Evolutionary conservation across 371 early-diverging fungal genomes (phyloP), one percentile per base, ranked within the genome.

Genomic region (Zopfochytrium polystomum): DNA sequence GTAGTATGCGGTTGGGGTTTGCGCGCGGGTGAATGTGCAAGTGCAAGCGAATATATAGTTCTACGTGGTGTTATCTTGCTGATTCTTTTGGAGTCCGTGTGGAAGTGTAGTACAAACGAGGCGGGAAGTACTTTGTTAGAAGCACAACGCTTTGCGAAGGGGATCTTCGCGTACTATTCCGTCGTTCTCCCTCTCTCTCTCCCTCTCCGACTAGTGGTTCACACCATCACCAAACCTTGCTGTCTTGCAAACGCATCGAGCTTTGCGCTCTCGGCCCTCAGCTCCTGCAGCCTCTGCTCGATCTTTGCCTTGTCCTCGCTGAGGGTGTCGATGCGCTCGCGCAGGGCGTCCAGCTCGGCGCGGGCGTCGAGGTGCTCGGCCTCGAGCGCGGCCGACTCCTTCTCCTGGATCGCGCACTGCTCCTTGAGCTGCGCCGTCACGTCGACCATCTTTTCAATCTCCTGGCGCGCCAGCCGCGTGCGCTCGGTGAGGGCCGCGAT

Each of bases 401-500:
- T 43, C 25, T 70, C 68, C 56, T 75, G 70, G 25, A 62, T 9
- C 5, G 15, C 34, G 62, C 69, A 69, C 42, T 71, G 71, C 27
- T 68, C 67, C 11, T 53, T 38, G 15, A 75, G 60, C 38, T 71
- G 63, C 3, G 42, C 23, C 7, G 75, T 75, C 23, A 65, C 50
- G 6, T 33, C 38, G 5, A 43, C 34, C 72, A 75, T 72, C 38
- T 56, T 43, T n/a, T 65, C 63, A 18, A 75, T 52, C 45, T 65
- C 61, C 32, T 70, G 66, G 9, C 70, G 55, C 11, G 70, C 70
- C 13, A 29, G 29, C 15, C 65, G 56, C 6, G 72, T 70, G 3
- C 70, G 49, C 26, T 71, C 72, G 3, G 71, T 67, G 11, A 75
- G 64, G n/a, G 55, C 48, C 9, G 52, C 31, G 20, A 75, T 65